These are phyloP conservation scores for Kokia cookei DNA, from an alignment of 441 rosid genomes.

Conservation along the genomic window DNA sequence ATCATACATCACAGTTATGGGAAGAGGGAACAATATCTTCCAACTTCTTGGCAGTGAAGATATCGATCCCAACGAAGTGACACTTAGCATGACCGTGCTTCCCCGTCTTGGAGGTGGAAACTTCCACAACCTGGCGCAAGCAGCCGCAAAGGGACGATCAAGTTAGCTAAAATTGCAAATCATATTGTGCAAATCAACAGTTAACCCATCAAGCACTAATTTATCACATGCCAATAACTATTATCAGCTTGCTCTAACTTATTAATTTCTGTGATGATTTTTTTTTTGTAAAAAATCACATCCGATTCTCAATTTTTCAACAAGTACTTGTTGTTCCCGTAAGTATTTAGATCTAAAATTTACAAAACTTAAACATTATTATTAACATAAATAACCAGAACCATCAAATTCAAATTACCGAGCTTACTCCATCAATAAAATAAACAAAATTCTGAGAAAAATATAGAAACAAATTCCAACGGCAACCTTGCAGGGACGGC, in stretches of 20 bases:
- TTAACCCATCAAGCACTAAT: background rate
- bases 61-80: conserved; percentile 90
- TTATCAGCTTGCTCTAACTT: background rate
- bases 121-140: conserved; percentile 74
- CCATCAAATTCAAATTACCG: too few relatives aligned
- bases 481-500: conserved; percentile 81
- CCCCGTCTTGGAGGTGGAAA: conserved; percentile 91
- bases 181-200: conserved; percentile 7
- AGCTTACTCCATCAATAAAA: too few relatives aligned
- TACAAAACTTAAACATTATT: background rate
- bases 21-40: conserved; percentile 97
- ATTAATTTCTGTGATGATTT: background rate
- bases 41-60: conserved; percentile 86
- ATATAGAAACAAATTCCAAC: background rate
- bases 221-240: background rate
- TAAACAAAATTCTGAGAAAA: background rate
- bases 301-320: background rate
- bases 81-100: conserved; percentile 99
- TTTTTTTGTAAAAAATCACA: background rate
- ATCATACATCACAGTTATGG: conserved; percentile 86
- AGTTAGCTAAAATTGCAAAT: background rate
- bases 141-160: background rate
- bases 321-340: background rate
- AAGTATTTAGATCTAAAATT: background rate
- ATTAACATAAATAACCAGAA: too few relatives aligned